A percentile compares a stretch with the other conserved stretches of the same genome.
These are phyloP conservation scores for Geranium incanum DNA, from an alignment of 441 rosid genomes.

Conservation along the genomic window DNA sequence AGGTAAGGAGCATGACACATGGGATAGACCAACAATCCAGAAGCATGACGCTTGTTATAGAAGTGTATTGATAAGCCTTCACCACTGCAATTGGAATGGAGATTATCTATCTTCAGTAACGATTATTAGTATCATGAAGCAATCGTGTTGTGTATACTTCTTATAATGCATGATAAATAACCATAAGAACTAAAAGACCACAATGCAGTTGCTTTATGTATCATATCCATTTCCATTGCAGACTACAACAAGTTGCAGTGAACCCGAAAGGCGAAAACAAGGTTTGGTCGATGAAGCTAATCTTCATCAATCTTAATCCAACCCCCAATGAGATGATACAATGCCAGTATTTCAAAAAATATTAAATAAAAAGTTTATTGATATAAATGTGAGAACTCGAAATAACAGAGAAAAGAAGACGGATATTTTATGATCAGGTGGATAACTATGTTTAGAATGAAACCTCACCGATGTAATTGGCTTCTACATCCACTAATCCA, in stretches of 20 bases:
- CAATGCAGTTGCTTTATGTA: too few species aligned
- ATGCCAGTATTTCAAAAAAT: background rate
- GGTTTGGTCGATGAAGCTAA: too few species aligned
- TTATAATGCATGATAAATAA: background rate
- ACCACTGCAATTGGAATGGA: slow-evolving; percentile 44
- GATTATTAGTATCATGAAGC: too few species aligned
- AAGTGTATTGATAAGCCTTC: slow-evolving; percentile 88
- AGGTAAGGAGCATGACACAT: slow-evolving; percentile 70
- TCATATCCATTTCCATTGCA: too few species aligned
- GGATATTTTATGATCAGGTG: background rate
- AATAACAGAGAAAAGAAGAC: too few species aligned
- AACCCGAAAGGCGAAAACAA: too few species aligned
- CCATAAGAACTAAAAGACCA: background rate
- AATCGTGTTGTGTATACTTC: too few species aligned
- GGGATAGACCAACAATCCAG: slow-evolving; percentile 96
- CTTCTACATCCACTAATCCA: slow-evolving; percentile 80
- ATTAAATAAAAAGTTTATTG: background rate
- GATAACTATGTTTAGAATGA: slow-evolving; percentile 2
- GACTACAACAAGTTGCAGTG: too few species aligned
- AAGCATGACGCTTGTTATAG: slow-evolving; percentile 86
- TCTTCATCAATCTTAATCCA: too few species aligned
- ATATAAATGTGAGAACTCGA: background rate
- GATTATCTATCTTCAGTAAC: background rate
- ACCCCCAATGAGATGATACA: background rate
- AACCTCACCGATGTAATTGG: slow-evolving; percentile 74